These are phyloP conservation scores for Nigrospora oryzae DNA, from an alignment of 2,329 filamentous ascomycete genomes.

Conservation along the genomic window DNA sequence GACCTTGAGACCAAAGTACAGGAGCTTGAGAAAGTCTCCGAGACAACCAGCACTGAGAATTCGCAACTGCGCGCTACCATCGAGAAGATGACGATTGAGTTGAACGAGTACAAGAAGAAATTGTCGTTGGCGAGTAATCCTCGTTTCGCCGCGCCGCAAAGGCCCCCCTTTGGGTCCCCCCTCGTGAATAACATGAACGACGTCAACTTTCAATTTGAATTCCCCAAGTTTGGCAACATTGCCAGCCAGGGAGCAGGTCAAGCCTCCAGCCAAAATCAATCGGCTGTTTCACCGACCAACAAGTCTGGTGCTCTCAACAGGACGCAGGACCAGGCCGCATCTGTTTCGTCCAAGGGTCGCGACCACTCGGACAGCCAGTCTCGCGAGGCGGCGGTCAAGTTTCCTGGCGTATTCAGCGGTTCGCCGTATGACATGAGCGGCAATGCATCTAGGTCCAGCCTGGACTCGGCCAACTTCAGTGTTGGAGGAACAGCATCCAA, in stretches of 20 bases:
- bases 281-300: slow-evolving; percentile 3
- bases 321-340: slow-evolving; percentile 19
- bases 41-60: slow-evolving; percentile 80
- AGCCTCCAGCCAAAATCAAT: slow-evolving; percentile 9
- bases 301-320: slow-evolving; percentile 7
- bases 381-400: slow-evolving; percentile 45
- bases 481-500: slow-evolving; percentile 46
- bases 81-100: slow-evolving; percentile 74
- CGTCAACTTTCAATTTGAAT: slow-evolving; percentile 90
- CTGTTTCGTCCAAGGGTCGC: slow-evolving; percentile 24
- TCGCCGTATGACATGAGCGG: slow-evolving; percentile 30
- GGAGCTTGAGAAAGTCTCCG: slow-evolving; percentile 73
- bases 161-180: slow-evolving; percentile 31
- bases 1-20: slow-evolving; percentile 73
- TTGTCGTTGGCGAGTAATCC: slow-evolving; percentile 49
- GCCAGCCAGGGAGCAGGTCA: slow-evolving; percentile 31
- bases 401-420: slow-evolving; percentile 48
- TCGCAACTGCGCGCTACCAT: slow-evolving; percentile 76
- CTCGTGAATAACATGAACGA: slow-evolving; percentile 55
- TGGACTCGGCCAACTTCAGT: slow-evolving; percentile 41
- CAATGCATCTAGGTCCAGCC: slow-evolving; percentile 38
- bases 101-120: slow-evolving; percentile 85
- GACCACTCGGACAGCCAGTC: slow-evolving; percentile 25
- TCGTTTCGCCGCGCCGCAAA: slow-evolving; percentile 19
- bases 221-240: slow-evolving; percentile 83